phyloP scores from a whole-genome alignment of 2,329 filamentous ascomycete genomes.

The Verticillium tricorpus region DNA sequence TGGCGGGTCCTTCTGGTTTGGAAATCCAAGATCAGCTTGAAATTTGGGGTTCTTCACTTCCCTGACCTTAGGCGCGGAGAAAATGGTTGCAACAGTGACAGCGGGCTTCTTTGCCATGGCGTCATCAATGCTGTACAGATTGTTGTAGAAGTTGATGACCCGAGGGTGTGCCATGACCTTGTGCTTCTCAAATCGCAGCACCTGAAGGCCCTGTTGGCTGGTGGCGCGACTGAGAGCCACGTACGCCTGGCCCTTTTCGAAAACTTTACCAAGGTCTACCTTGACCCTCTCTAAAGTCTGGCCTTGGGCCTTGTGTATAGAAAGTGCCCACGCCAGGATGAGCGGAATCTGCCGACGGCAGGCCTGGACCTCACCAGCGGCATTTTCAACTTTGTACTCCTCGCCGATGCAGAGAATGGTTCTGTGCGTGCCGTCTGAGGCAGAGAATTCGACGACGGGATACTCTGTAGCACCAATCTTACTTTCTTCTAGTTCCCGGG shows the following conservation, averaged over 20 bases:
- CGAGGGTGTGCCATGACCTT: constrained; percentile 94
- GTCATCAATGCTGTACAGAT: constrained; percentile 69
- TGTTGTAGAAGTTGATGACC: constrained; percentile 80
- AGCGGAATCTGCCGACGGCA: constrained; percentile 78
- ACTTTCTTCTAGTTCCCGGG: constrained; percentile 36
- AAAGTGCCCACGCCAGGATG: constrained; percentile 93
- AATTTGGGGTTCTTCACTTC: constrained; percentile 14
- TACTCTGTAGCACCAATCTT: constrained; percentile 45
- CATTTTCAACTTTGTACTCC: constrained; percentile 95
- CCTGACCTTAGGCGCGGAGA: constrained; percentile 23
- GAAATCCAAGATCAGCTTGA: constrained; percentile 7
- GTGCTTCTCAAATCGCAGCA: constrained; percentile 78
- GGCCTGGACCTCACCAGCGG: constrained; percentile 88
- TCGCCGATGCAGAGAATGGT: constrained; percentile 80
- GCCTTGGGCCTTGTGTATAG: constrained; percentile 96
- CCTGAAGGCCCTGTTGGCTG: constrained; percentile 79
- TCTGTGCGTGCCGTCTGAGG: constrained; percentile 71
- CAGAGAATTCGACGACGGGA: constrained; percentile 79
- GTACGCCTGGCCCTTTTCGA: constrained; percentile 97
- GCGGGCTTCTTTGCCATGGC: constrained; percentile 27
- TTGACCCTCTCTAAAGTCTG: constrained; percentile 92
- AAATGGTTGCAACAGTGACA: constrained; percentile 33
- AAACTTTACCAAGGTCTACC: constrained; percentile 86
- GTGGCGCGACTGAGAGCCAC: constrained; percentile 93
- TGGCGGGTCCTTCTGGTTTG: constrained; percentile 11